A percentile compares a stretch with the other conserved stretches of the same genome.
These are phyloP conservation scores for Beauveria brongniartii DNA, from an alignment of 2,329 filamentous ascomycete species.

Conservation along the genomic window DNA sequence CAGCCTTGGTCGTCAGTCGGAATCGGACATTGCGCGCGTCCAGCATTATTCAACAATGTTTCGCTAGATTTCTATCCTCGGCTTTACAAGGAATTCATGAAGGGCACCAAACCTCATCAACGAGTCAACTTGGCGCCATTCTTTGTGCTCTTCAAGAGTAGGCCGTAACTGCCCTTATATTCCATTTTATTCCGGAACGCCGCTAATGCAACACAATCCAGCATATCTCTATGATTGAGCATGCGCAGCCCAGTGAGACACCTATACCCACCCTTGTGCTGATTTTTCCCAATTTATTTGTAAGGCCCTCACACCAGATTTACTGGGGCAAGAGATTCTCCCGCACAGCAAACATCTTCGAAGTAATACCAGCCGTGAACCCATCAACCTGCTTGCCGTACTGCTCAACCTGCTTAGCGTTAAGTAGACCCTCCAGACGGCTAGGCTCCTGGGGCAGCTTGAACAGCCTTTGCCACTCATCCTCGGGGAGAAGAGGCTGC, in stretches of 20 bases:
- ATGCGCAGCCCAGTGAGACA: neutral
- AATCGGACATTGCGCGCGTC: too few relatives aligned
- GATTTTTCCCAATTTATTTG: neutral
- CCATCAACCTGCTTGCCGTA: constrained; percentile 96
- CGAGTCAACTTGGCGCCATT: neutral
- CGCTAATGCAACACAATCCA: constrained; percentile 32
- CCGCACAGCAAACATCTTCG: constrained; percentile 97
- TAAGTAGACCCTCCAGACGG: constrained; percentile 86
- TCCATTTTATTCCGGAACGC: constrained; percentile 33
- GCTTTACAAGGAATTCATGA: neutral
- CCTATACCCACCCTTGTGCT: neutral
- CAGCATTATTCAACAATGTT: neutral
- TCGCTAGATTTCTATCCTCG: neutral
- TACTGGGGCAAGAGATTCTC: constrained; percentile 55
- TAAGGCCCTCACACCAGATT: neutral
- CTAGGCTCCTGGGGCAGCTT: constrained; percentile 95
- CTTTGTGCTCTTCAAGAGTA: constrained; percentile 24
- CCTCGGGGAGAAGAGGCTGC: constrained; percentile 82
- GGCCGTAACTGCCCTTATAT: constrained; percentile 28
- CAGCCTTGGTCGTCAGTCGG: too few relatives aligned
- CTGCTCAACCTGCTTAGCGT: constrained; percentile 93
- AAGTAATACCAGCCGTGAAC: constrained; percentile 82
- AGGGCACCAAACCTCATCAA: neutral
- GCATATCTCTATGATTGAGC: constrained; percentile 10
- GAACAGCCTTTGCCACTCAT: constrained; percentile 97